Evolutionary conservation across 176 grass and related monocot species (phyloP).

Genomic region (Ananas comosus): DNA sequence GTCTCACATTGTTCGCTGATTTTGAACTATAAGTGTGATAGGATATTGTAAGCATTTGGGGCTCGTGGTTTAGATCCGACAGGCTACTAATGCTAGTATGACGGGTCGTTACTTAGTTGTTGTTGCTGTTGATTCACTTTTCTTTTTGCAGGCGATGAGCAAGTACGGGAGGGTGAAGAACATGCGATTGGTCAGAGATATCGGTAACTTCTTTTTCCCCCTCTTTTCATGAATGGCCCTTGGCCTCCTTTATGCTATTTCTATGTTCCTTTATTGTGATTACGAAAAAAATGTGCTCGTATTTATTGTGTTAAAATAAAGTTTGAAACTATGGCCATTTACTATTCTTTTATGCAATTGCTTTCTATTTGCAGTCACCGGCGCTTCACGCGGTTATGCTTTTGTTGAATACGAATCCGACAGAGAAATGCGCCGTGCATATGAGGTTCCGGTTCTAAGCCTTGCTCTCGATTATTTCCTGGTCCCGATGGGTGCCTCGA

Average conservation of each 20-base stretch:
- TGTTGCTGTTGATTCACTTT: slow-evolving; percentile 11
- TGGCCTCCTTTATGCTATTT: not conserved
- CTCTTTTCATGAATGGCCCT: not conserved
- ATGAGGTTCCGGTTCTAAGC: slow-evolving; percentile 40
- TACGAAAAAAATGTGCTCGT: not conserved
- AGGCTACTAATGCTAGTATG: too few species aligned
- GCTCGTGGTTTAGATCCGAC: too few species aligned
- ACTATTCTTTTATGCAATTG: slow-evolving; percentile 2
- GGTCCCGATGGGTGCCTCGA: too few species aligned
- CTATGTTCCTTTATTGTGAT: not conserved
- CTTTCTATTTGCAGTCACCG: slow-evolving; percentile 54
- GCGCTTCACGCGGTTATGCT: slow-evolving; percentile 77
- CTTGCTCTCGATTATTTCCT: not conserved
- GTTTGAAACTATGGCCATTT: not conserved
- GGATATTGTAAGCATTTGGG: too few species aligned
- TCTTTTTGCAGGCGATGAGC: slow-evolving; percentile 55
- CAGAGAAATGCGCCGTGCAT: slow-evolving; percentile 64
- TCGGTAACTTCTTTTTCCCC: slow-evolving; percentile 31
- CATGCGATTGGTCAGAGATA: slow-evolving; percentile 69
- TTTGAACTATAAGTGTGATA: too few species aligned
- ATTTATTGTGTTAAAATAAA: not conserved
- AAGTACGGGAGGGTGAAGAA: slow-evolving; percentile 82
- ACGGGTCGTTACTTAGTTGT: not conserved
- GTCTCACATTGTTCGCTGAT: too few species aligned
- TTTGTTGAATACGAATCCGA: slow-evolving; percentile 93